Base-by-base conservation (phyloP, 2,329 filamentous ascomycete species). In the Pseudogymnoascus sp. region DNA sequence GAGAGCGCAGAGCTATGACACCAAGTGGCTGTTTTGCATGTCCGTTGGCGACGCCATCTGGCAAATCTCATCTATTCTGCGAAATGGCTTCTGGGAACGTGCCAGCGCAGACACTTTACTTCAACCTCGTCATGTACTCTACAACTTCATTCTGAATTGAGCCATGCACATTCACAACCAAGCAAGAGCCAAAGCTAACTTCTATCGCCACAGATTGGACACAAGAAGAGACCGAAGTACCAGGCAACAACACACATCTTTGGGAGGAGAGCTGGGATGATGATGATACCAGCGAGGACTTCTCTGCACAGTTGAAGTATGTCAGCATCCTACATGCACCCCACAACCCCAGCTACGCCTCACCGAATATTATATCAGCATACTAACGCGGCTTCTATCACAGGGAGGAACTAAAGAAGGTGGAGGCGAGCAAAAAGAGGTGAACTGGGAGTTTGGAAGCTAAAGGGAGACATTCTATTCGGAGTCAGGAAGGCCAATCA, bases 181-280 rank as follows among this genome's bases (percentile, higher is more conserved):
- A 34, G 51, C 51, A 34, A 57, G 51, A 36, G 16, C 16, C 6
- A 21, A 31, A 39, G 54, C 65, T 63, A 48, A 64, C 23, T 14
- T 45, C 21, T 14, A 1, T 10, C 51, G 16, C 65, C 19, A 67
- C 71, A 96, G 95, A 98, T 79, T 99, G 95, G 95, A 83, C 88
- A 62, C 88, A 92, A 76, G 92, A 96, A 74, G 93, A 96, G 74
- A 91, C 91, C 67, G 92, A 97, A 75, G 89, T 88, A 64, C 90
- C 89, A 82, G 86, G 82, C 66, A 85, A 80, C 71, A 88, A 87
- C 73, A 85, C 87, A 76, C 93, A 98, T 79, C 81, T 99, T 63
- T 99, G 95, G 95, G 95, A 99, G 79, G 95, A 99, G 83, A 97
- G 92, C 82, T 99, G 95, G 95, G 95, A 99, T 75, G 95, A 99